phyloP scores from a whole-genome alignment of 177 flowering plant species.

The Vitis hybrid region DNA sequence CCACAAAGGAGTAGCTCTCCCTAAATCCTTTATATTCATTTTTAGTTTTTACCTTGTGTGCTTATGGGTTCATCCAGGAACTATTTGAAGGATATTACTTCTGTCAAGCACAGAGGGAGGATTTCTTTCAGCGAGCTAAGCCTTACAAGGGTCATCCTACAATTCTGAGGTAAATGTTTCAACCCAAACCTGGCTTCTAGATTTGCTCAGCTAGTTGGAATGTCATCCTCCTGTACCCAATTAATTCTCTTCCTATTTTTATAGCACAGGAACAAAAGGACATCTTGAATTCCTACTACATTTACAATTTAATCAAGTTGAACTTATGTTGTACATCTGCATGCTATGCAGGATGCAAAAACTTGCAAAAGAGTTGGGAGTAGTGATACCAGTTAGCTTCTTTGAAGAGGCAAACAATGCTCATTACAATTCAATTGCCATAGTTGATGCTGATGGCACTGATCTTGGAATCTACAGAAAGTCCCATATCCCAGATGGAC shows the following conservation, averaged over 20 bases:
- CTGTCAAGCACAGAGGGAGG: constrained; percentile 98
- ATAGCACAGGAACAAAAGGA: not conserved
- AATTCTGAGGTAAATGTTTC: constrained; percentile 51
- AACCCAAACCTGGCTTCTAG: not conserved
- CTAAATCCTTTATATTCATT: not conserved
- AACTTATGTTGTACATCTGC: not conserved
- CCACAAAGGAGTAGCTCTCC: too few relatives aligned
- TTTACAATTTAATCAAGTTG: not conserved
- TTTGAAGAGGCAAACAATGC: constrained; percentile 99
- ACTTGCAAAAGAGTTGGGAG: constrained; percentile 92
- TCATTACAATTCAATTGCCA: constrained; percentile 91
- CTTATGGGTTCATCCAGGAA: constrained; percentile 55
- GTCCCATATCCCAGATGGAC: constrained; percentile 99
- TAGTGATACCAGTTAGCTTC: constrained; percentile 96
- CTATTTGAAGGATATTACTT: constrained; percentile 97
- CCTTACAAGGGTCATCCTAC: constrained; percentile 89
- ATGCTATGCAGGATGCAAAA: constrained; percentile 72
- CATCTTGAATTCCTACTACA: not conserved
- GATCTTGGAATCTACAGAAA: constrained; percentile 95
- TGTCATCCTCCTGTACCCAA: not conserved
- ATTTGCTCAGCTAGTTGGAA: constrained; percentile 1
- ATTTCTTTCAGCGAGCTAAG: constrained; percentile 77
- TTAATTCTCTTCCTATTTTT: not conserved
- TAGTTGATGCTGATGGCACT: constrained; percentile 96
- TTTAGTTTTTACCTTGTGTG: not conserved